A percentile compares a stretch with the other conserved stretches of the same genome.
Conservation (phyloP, 805 yeast genomes). For the Torulaspora franciscae region DNA sequence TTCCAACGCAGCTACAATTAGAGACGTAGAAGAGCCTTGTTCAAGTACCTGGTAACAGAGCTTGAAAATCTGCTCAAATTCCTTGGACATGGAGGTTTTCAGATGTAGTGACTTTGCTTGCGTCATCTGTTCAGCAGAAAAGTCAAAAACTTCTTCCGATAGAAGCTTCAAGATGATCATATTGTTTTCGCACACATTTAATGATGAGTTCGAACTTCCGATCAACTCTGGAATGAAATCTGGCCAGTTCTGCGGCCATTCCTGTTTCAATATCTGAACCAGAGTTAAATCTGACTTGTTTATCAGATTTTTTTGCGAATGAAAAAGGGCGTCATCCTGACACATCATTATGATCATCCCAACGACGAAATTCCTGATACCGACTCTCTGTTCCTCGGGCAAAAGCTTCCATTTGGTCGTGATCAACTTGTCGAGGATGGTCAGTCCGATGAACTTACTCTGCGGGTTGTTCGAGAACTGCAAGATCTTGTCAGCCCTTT, state of each 20-base stretch:
- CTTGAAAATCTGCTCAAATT: slow-evolving; percentile 88
- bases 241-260: slow-evolving; percentile 99
- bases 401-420: slow-evolving; percentile 90
- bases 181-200: slow-evolving; percentile 95
- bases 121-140: slow-evolving; percentile 92
- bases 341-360: slow-evolving; percentile 90
- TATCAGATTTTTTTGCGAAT: slow-evolving; percentile 71
- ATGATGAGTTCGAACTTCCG: slow-evolving; percentile 71
- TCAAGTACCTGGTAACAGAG: slow-evolving; percentile 91
- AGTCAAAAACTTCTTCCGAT: slow-evolving; percentile 95
- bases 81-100: slow-evolving; percentile 79
- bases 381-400: slow-evolving; percentile 82
- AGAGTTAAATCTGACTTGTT: slow-evolving; percentile 90
- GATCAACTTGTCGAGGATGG: slow-evolving; percentile 84
- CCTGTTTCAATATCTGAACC: slow-evolving; percentile 92
- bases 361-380: slow-evolving; percentile 89
- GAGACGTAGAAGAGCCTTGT: slow-evolving; percentile 77
- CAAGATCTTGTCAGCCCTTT: slow-evolving; percentile 81
- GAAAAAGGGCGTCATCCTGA: slow-evolving; percentile 71
- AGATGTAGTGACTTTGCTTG: slow-evolving; percentile 86
- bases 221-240: slow-evolving; percentile 92
- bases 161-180: slow-evolving; percentile 86
- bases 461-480: slow-evolving; percentile 76
- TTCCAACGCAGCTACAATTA: slow-evolving; percentile 77
- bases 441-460: slow-evolving; percentile 85